phyloP scores from a whole-genome alignment of 495 filamentous ascomycete genomes.

The Xylaria palmicola region DNA sequence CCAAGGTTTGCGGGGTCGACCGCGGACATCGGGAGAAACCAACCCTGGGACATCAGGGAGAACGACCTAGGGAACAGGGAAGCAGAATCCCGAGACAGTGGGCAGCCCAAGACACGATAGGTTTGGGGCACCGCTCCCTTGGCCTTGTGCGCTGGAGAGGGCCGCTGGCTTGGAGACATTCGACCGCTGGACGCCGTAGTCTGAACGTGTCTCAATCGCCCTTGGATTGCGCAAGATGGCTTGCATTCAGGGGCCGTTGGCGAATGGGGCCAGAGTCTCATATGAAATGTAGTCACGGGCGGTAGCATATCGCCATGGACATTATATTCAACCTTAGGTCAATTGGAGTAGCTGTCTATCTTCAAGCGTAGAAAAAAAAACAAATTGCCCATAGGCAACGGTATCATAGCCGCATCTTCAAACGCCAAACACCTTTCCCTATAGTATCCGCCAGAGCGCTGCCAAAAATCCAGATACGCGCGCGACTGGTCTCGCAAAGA shows the following conservation, averaged over 20 bases:
- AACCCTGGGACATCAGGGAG: background rate
- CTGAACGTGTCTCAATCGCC: conserved; percentile 4
- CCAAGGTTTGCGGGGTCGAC: background rate
- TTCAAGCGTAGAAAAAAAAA: conserved; percentile 5
- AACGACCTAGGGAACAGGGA: background rate
- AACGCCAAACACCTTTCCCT: conserved; percentile 8
- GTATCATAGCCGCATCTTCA: conserved; percentile 11
- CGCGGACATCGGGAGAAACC: background rate
- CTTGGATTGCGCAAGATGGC: conserved; percentile 4
- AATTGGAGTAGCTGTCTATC: conserved; percentile 1
- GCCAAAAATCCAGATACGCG: background rate
- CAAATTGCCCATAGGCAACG: conserved; percentile 6
- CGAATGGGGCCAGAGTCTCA: background rate
- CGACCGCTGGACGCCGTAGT: background rate
- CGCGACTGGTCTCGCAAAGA: background rate
- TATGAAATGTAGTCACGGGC: background rate
- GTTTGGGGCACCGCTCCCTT: conserved; percentile 5
- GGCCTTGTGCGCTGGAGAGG: background rate
- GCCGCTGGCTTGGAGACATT: background rate
- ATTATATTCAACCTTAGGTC: background rate
- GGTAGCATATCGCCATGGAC: background rate
- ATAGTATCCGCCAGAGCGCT: background rate
- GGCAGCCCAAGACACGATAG: conserved; percentile 2
- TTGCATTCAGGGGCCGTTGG: background rate
- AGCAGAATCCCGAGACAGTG: background rate